Evolutionary conservation across 2,329 filamentous ascomycete species (phyloP).

Genomic region (Xylaria sp.): DNA sequence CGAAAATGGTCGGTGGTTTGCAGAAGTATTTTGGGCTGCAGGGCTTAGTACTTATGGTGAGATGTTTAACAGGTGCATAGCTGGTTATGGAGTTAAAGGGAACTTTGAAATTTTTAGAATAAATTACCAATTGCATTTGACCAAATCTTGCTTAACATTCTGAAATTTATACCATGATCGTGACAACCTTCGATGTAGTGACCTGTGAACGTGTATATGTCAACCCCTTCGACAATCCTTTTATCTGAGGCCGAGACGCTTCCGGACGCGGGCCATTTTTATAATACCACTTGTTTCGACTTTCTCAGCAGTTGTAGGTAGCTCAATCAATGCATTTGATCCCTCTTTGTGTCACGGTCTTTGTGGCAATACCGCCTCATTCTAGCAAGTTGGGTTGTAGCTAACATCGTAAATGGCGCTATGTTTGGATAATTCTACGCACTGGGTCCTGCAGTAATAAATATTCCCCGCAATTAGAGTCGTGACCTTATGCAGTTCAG

Average conservation of each 20-base stretch:
- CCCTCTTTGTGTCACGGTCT: constrained; percentile 23
- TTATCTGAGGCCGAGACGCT: too few species aligned
- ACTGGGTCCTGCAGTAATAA: not conserved
- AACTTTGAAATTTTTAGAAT: not conserved
- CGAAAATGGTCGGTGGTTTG: too few species aligned
- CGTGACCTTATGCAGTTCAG: not conserved
- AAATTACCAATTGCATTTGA: not conserved
- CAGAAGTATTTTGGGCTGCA: too few species aligned
- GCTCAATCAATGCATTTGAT: not conserved
- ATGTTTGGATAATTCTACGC: not conserved
- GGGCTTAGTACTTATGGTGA: too few species aligned
- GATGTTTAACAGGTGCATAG: too few species aligned
- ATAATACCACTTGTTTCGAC: not conserved
- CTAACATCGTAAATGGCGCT: not conserved
- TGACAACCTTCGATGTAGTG: not conserved
- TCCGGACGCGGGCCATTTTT: constrained; percentile 32
- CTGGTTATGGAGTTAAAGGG: not conserved
- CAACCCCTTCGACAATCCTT: not conserved
- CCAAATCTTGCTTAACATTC: not conserved
- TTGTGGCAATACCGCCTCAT: not conserved
- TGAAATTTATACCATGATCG: not conserved
- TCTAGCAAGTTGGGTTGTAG: not conserved
- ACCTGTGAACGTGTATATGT: not conserved
- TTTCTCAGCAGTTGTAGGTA: not conserved
- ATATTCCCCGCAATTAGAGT: too few species aligned